phyloP scores from a whole-genome alignment of 2,329 filamentous ascomycete genomes.

The Trichoderma simmonsii region DNA sequence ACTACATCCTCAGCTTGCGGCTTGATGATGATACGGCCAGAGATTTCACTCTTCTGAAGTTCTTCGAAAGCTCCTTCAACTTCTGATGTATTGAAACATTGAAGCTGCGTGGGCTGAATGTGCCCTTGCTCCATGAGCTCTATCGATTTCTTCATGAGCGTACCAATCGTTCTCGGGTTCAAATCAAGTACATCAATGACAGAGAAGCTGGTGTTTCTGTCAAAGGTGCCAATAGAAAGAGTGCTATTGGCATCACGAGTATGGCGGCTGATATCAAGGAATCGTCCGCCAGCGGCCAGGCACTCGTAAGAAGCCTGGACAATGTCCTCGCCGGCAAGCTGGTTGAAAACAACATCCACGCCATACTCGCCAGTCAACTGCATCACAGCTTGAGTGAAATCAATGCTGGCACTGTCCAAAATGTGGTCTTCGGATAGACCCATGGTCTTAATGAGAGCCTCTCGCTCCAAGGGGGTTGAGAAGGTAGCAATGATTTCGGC shows the following conservation, averaged over 20 bases:
- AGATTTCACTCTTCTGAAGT: conserved; percentile 17
- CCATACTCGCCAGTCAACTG: conserved; percentile 29
- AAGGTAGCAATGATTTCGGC: conserved; percentile 22
- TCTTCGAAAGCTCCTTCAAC: conserved; percentile 18
- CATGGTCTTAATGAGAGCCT: conserved; percentile 25
- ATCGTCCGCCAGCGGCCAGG: conserved; percentile 33
- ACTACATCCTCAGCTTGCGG: not conserved
- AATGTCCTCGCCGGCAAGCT: conserved; percentile 28
- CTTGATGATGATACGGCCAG: not conserved
- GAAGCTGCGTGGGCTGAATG: not conserved
- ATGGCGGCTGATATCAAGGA: conserved; percentile 37
- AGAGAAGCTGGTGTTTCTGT: conserved; percentile 22
- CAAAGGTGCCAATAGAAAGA: conserved; percentile 22
- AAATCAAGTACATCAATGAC: conserved; percentile 23
- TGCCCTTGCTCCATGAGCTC: conserved; percentile 17
- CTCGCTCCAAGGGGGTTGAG: too few relatives aligned
- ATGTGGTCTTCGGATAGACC: conserved; percentile 32
- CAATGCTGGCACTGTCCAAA: conserved; percentile 28
- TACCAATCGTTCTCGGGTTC: not conserved
- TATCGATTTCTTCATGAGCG: conserved; percentile 16
- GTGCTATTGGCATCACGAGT: conserved; percentile 25
- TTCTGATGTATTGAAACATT: not conserved
- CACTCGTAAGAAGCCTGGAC: conserved; percentile 34
- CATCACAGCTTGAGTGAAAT: conserved; percentile 31
- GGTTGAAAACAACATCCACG: conserved; percentile 37